These are phyloP conservation scores for Coix lacrymajobi DNA, from an alignment of 176 grass and related monocot genomes.

Conservation along the genomic window DNA sequence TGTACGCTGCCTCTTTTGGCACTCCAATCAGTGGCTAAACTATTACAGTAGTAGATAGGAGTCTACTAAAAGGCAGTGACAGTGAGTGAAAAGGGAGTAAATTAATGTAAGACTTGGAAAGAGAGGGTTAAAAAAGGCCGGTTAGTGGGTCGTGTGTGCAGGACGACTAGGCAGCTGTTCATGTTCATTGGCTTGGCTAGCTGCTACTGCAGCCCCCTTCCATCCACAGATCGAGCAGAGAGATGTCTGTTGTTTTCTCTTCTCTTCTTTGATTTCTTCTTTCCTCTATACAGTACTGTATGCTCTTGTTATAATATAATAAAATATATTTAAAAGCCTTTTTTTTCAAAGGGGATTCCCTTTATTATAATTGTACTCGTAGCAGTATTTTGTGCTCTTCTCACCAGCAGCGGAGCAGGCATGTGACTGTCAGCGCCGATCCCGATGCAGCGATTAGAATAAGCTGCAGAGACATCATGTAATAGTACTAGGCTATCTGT, in stretches of 20 bases:
- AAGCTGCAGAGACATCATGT: not conserved
- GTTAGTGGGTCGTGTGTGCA: not conserved
- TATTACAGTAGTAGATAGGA: too few species aligned
- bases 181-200: not conserved
- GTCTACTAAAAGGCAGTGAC: conserved; percentile 11
- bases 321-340: not conserved
- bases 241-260: conserved; percentile 14
- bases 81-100: not conserved
- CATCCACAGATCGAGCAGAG: conserved; percentile 5
- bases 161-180: not conserved
- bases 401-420: conserved; percentile 35
- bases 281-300: not conserved
- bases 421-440: conserved; percentile 75
- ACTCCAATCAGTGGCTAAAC: conserved; percentile 1
- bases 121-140: not conserved
- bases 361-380: not conserved
- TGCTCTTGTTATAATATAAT: not conserved
- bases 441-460: conserved; percentile 40
- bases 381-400: not conserved
- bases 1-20: conserved; percentile 3
- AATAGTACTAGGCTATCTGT: not conserved
- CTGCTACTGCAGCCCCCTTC: conserved; percentile 11
- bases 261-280: not conserved
- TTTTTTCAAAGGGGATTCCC: not conserved
- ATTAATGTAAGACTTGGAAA: not conserved